A percentile compares a stretch with the other conserved stretches of the same genome.
phyloP scores from a whole-genome alignment of 192 early-diverging fungal species.

The Pilobolus umbonatus region DNA sequence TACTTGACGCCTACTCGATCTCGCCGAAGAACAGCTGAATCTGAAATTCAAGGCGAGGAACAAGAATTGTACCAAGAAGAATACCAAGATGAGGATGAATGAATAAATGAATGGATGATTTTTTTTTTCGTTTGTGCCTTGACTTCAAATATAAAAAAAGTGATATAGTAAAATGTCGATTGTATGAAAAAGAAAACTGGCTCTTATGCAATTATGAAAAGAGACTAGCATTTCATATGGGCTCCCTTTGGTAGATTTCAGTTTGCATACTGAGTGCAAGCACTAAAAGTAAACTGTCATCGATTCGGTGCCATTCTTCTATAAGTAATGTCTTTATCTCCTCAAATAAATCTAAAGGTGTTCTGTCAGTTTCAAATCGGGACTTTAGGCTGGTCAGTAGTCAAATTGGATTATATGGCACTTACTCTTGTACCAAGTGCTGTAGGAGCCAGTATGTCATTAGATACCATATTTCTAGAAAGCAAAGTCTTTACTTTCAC shows the following conservation, averaged over 20 bases:
- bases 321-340: not conserved
- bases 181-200: not conserved
- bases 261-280: not conserved
- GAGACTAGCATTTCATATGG: not conserved
- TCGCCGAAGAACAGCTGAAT: not conserved
- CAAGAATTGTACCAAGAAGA: not conserved
- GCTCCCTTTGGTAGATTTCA: not conserved
- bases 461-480: not conserved
- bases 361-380: conserved; percentile 1
- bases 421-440: not conserved
- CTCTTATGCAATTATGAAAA: not conserved
- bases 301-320: not conserved
- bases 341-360: too few relatives aligned
- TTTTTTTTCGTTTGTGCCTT: not conserved
- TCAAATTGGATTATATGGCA: not conserved
- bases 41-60: not conserved
- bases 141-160: not conserved
- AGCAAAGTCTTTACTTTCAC: not conserved
- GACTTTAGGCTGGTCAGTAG: conserved; percentile 4
- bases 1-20: not conserved
- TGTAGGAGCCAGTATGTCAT: not conserved
- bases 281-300: not conserved
- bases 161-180: not conserved
- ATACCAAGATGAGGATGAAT: not conserved
- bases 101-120: not conserved